A percentile compares a stretch with the other conserved stretches of the same genome.
These are phyloP conservation scores for Trametes meyenii DNA, from an alignment of 768 basidiomycete species.

Conservation along the genomic window DNA sequence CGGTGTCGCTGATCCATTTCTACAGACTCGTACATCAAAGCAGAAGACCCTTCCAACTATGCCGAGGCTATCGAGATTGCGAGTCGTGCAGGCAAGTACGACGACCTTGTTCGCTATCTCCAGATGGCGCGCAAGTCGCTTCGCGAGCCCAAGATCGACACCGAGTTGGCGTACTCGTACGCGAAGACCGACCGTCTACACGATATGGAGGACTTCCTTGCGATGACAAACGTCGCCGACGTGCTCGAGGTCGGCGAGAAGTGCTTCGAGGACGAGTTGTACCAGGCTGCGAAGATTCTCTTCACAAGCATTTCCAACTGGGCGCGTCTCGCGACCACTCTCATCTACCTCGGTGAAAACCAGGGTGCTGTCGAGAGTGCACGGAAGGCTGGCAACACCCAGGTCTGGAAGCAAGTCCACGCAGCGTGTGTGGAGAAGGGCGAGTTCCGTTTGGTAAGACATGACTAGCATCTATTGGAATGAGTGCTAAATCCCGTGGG, in stretches of 20 bases:
- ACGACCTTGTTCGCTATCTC: conserved; percentile 93
- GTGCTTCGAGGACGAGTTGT: conserved; percentile 97
- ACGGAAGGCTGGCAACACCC: conserved; percentile 98
- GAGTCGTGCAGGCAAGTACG: conserved; percentile 87
- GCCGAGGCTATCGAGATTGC: conserved; percentile 96
- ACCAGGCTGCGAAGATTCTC: conserved; percentile 94
- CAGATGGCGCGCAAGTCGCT: conserved; percentile 99
- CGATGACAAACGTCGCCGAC: conserved; percentile 98
- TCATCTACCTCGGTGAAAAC: conserved; percentile 98
- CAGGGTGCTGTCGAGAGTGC: conserved; percentile 98
- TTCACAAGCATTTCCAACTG: conserved; percentile 99
- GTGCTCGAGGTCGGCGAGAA: conserved; percentile 97
- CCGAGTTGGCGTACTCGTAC: conserved; percentile 96
- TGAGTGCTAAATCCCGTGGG: neutral
- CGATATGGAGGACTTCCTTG: conserved; percentile 99
- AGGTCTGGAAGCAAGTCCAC: conserved; percentile 99
- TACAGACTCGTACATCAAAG: conserved; percentile 93
- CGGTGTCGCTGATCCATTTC: neutral
- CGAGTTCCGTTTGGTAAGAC: conserved; percentile 85
- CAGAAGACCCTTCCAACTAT: conserved; percentile 93
- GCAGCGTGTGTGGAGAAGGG: conserved; percentile 97
- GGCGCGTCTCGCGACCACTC: conserved; percentile 96
- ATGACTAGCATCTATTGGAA: neutral
- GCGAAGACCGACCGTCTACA: conserved; percentile 97
- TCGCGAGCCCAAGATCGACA: conserved; percentile 97